phyloP scores from a whole-genome alignment of 768 basidiomycete species.

The Hericium rajendrae region DNA sequence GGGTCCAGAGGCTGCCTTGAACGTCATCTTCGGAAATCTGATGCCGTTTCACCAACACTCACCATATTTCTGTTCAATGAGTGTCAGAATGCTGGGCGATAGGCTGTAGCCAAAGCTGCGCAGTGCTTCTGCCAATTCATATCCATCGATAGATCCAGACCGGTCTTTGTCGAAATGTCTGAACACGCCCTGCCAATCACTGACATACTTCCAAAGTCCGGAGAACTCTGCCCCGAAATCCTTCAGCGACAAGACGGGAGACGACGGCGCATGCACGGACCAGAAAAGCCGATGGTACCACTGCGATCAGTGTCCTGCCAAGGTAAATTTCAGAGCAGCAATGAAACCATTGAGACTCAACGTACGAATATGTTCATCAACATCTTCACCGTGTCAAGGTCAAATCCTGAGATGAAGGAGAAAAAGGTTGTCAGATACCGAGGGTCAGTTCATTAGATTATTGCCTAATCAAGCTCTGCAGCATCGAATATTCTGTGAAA shows the following conservation, averaged over 20 bases:
- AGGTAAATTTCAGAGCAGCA: background rate
- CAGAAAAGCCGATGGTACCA: slow-evolving; percentile 73
- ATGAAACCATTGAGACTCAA: slow-evolving; percentile 7
- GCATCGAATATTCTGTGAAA: background rate
- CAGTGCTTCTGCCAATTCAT: slow-evolving; percentile 64
- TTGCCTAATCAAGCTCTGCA: background rate
- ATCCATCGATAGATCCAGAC: slow-evolving; percentile 72
- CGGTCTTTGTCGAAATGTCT: slow-evolving; percentile 70
- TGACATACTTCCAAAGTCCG: slow-evolving; percentile 78
- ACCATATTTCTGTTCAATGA: slow-evolving; percentile 78
- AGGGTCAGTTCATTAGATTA: background rate
- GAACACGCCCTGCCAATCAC: slow-evolving; percentile 82
- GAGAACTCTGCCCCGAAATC: slow-evolving; percentile 46
- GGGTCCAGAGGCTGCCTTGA: slow-evolving; percentile 47
- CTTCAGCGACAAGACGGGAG: no score
- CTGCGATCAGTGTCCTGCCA: slow-evolving; percentile 65
- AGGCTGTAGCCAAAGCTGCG: slow-evolving; percentile 75
- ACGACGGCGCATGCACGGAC: slow-evolving; percentile 20
- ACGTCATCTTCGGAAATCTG: background rate
- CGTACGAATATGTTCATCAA: slow-evolving; percentile 76
- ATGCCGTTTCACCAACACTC: slow-evolving; percentile 12
- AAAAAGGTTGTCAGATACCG: background rate
- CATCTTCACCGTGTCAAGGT: slow-evolving; percentile 84
- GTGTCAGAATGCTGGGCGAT: slow-evolving; percentile 46
- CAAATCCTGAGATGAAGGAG: slow-evolving; percentile 43